Evolutionary conservation across 2,329 filamentous ascomycete species (phyloP).

Genomic region (Sporothrix euskadiensis): DNA sequence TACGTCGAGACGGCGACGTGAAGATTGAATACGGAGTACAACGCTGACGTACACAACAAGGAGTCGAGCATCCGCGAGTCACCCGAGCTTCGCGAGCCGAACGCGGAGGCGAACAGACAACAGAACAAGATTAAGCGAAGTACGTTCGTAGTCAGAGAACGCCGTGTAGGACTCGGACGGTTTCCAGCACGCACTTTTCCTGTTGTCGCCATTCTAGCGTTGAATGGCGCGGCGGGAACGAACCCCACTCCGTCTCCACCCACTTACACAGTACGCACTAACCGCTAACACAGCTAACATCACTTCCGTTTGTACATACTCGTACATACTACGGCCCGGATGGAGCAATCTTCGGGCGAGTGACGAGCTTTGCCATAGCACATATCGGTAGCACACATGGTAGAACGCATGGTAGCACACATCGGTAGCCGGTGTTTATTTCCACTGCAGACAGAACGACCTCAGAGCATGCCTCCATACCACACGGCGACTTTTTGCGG

Average conservation of each 20-base stretch:
- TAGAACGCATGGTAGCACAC: neutral
- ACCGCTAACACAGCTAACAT: neutral
- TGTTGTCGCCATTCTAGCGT: conserved; percentile 24
- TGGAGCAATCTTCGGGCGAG: conserved; percentile 17
- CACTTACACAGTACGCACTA: neutral
- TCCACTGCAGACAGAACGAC: neutral
- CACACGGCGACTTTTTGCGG: neutral
- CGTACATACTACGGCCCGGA: conserved; percentile 3
- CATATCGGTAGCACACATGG: neutral
- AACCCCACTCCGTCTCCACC: neutral
- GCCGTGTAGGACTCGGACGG: neutral
- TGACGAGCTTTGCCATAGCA: neutral
- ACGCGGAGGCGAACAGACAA: neutral
- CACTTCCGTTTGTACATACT: too few species aligned
- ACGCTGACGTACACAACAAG: neutral
- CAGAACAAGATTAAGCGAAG: neutral
- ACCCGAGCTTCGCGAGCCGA: conserved; percentile 14
- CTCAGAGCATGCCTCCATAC: neutral
- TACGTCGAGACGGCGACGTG: neutral
- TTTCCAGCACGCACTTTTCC: neutral
- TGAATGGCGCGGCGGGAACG: conserved; percentile 10
- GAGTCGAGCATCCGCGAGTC: neutral
- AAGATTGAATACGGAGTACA: neutral
- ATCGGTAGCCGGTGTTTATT: neutral
- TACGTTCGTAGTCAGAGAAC: too few species aligned